Base-by-base conservation (phyloP, 2,329 filamentous ascomycete species). In the Falciphora oryzae region DNA sequence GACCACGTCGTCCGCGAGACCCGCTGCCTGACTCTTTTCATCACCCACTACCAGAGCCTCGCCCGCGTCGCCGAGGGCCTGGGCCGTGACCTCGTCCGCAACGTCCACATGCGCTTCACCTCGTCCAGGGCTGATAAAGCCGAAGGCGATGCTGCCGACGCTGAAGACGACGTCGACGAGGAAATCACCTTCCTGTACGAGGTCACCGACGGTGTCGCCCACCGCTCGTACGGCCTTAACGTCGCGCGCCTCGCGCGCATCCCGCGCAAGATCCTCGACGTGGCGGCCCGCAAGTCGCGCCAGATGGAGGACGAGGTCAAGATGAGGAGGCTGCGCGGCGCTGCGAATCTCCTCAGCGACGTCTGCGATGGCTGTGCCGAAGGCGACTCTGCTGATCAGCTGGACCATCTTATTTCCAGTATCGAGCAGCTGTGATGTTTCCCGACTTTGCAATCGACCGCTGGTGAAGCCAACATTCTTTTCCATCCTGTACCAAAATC, bases 121-220 rank as follows among this genome's bases (percentile, higher is more conserved):
- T 76, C 78, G 13, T 73, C 75, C 27, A 73, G 70, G 27, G 56
- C n/a, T 4, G 35, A 53, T 8, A 13, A 59, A 13, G 29, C 67
- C 65, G 22, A 65, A 4, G 28, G 53, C 27, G 57, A 53, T 29
- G 16, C 38, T 18, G 68, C 64, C 14, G 58, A 22, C 22, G 74
- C 77, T 61, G 72, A 70, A 1, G 79, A 80, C 1, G 79, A 77
- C 5, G 84, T 80, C 0, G 87, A 91, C 44, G 86, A 92, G 68
- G 89, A 96, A 59, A 89, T 99, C 58, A 97, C 95, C 0, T 99
- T 99, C 72, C 76, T 99, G 61, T 99, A 99, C 73, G 92, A 97
- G 74, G 89, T 97, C 2, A 90, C 86, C 1, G 91, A 95, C 68
- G 95, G 95, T 14, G 91, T 96, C 14, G 94, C 95, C 11, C 93